Conservation (phyloP, 2,329 filamentous ascomycete genomes). For the Verticillium tricorpus region DNA sequence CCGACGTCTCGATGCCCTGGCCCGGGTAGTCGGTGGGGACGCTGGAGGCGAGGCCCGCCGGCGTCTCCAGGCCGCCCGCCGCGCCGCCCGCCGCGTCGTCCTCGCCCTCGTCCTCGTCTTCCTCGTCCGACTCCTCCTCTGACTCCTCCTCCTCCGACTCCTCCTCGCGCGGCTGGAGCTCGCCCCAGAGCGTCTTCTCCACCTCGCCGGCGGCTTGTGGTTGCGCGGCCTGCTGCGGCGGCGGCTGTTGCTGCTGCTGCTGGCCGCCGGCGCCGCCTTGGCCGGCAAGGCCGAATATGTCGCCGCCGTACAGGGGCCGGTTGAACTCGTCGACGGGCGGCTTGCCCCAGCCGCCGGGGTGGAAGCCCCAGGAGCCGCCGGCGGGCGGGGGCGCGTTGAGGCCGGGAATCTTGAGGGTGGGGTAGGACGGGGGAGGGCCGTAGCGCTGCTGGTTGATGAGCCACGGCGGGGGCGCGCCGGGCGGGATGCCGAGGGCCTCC, state of each 20-base stretch:
- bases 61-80: constrained; percentile 73
- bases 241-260: constrained; percentile 22
- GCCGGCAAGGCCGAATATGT: constrained; percentile 77
- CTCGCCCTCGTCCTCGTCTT: constrained; percentile 50
- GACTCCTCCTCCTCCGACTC: constrained; percentile 70
- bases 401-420: constrained; percentile 89
- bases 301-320: constrained; percentile 84
- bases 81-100: constrained; percentile 65
- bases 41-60: constrained; percentile 73
- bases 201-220: constrained; percentile 60
- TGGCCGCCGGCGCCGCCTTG: constrained; percentile 24
- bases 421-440: constrained; percentile 90
- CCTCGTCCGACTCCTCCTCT: constrained; percentile 41
- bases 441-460: constrained; percentile 94
- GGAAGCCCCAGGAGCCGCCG: constrained; percentile 90
- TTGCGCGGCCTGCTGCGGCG: constrained; percentile 27
- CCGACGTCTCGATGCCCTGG: constrained; percentile 64
- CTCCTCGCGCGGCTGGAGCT: constrained; percentile 75
- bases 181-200: constrained; percentile 87
- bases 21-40: constrained; percentile 75
- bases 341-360: constrained; percentile 93
- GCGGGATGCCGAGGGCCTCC: constrained; percentile 90
- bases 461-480: constrained; percentile 92
- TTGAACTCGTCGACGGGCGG: constrained; percentile 93
- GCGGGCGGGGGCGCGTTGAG: constrained; percentile 89